A percentile compares a stretch with the other conserved stretches of the same genome.
These are phyloP conservation scores for Hibiscus syriacus DNA, from an alignment of 345 rosid genomes.

Conservation along the genomic window DNA sequence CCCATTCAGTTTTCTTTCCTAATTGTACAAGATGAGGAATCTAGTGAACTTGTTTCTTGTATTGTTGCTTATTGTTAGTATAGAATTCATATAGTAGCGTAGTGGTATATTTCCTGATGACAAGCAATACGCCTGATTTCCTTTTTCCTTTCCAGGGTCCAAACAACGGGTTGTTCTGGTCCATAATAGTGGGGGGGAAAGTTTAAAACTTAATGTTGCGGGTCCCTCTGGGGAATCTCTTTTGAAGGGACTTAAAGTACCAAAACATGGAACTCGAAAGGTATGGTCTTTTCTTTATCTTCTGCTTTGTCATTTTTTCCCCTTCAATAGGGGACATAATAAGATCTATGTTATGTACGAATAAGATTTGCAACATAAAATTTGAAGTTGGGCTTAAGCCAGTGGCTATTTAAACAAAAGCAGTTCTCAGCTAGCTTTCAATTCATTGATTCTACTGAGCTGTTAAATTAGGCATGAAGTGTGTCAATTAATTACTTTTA, in stretches of 20 bases:
- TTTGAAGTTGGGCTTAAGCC: background rate
- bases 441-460: background rate
- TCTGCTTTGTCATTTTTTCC: background rate
- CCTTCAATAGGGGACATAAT: background rate
- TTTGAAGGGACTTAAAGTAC: background rate
- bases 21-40: background rate
- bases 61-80: background rate
- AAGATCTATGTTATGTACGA: conserved; percentile 2
- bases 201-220: conserved; percentile 25
- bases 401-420: too few relatives aligned
- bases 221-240: background rate
- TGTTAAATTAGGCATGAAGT: background rate
- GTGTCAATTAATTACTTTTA: background rate
- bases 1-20: background rate
- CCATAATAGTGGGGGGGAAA: conserved; percentile 44
- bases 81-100: background rate
- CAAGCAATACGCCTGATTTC: conserved; percentile 17
- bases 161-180: too few relatives aligned
- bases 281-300: conserved; percentile 12
- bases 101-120: background rate
- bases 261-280: background rate
- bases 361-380: background rate
- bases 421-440: background rate
- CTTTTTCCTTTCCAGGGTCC: too few relatives aligned
- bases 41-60: background rate